Evolutionary conservation across 352 stramenopile genomes (phyloP), one percentile per base, ranked within the genome.

Genomic region (Pythium vanterpoolii): DNA sequence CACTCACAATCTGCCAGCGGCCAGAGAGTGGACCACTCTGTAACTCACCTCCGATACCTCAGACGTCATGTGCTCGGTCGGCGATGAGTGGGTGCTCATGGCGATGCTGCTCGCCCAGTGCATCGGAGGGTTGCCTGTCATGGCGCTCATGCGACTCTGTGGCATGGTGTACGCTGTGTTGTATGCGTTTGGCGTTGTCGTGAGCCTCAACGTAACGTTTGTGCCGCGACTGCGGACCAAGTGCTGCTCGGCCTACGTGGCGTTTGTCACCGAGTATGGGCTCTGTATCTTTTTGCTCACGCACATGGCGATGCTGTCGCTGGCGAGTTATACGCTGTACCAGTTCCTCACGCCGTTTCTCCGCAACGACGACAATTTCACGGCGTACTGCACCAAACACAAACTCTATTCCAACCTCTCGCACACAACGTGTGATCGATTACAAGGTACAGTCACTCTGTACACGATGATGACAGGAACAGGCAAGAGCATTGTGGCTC

Each of bases 71-170:
- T 82, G 73, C 39, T 67, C 74, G 34, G 58, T 82, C 38, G 67
- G 69, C 23, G 73, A 82, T 50, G 71, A 82, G 40, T 82, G 68
- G 60, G 70, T 77, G 64, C 65, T 79, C 27, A 59, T 82, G 38
- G 56, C 38, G 27, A 69, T 82, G 71, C 66, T 82, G 26, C 38
- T 69, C 28, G 44, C 77, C 16, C 69, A 82, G 49, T 65, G 73
- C 33, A 53, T 77, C 19, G 64, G 64, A 24, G 73, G 73, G 0
- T 60, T 82, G 21, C 73, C 73, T 9, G 60, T 82, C 18, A 76
- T 82, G 64, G 73, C 73, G 60, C 62, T 82, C 30, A 82, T 77
- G 73, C 71, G 74, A 62, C 44, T 79, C 14, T 78, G 70, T 28
- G 71, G 73, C 30, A 59, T 73, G n/a, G 36, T 62, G 0, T 82